Evolutionary conservation across 495 filamentous ascomycete species (phyloP), one percentile per base, ranked within the genome.

Genomic region (Talaromyces proteolyticus): DNA sequence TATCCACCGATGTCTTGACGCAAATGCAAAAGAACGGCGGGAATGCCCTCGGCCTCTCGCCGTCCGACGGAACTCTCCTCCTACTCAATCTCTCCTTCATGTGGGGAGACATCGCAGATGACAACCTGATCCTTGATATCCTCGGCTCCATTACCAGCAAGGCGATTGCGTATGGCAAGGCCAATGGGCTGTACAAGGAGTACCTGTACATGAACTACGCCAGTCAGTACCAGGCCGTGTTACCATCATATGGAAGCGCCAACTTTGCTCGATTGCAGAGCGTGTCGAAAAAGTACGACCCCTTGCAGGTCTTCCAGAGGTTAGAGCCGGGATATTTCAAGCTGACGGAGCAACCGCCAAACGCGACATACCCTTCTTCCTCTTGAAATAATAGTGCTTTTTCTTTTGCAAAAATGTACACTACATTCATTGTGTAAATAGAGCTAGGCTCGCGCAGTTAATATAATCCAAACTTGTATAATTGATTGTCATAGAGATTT

Each of bases 141-240:
- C 40, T 49, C 6, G 42, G 40, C 8, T 16, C 38, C 11, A 50
- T 49, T 17, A 44, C 40, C 21, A 42, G 16, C 25, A 47, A 42
- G 11, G 23, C 49, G 16, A 51, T 44, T 51, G 49, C 49, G 4
- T 43, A 72, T 19, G 74, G 80, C 1, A 64, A 73, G 49, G 54
- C 50, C 14, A 53, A 69, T 40, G 66, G 66, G 0, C 16, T 79
- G 20, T 59, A 67, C 36, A 60, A 80, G 45, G 65, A 73, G 26
- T 88, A 77, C 47, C 57, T 85, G 22, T 85, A 86, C 53, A 69
- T 80, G 53, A 80, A 81, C 50, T 75, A 75, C 42, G 72, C 69
- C 3, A 58, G 63, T 22, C 51, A 59, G 56, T 63, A 57, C 41
- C 66, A 72, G 42, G 57, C 65, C 48, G 65, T 70, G 4, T 61